A percentile compares a stretch with the other conserved stretches of the same genome.
These are phyloP conservation scores for Emmonsiellopsis sp. DNA, from an alignment of 2,329 filamentous ascomycete species.

Conservation along the genomic window DNA sequence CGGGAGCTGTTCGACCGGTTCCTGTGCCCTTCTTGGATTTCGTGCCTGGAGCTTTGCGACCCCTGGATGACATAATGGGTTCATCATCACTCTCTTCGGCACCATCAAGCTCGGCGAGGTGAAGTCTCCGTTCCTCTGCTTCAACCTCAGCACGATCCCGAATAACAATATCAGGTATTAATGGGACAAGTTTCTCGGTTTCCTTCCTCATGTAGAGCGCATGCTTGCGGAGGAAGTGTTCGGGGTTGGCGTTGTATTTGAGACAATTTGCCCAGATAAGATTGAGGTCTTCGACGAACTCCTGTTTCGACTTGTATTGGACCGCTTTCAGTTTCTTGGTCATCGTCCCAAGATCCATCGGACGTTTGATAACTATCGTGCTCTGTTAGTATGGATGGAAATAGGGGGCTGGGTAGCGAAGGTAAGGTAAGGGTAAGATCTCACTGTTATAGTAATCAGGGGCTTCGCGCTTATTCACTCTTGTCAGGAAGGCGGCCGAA, in stretches of 20 bases:
- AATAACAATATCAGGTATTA: slow-evolving; percentile 89
- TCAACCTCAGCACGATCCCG: slow-evolving; percentile 90
- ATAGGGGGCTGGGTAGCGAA: background rate
- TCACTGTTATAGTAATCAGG: slow-evolving; percentile 89
- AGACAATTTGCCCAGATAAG: slow-evolving; percentile 97
- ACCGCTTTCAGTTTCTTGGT: slow-evolving; percentile 89
- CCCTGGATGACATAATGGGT: slow-evolving; percentile 95
- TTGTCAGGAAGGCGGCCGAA: slow-evolving; percentile 86
- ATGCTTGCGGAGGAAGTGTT: slow-evolving; percentile 81
- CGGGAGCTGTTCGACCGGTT: slow-evolving; percentile 56
- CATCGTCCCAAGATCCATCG: slow-evolving; percentile 97
- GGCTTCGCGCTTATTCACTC: slow-evolving; percentile 93
- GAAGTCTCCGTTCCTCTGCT: slow-evolving; percentile 70
- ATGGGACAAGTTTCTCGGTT: slow-evolving; percentile 87
- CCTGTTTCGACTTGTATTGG: slow-evolving; percentile 78
- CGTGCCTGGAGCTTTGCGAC: slow-evolving; percentile 73
- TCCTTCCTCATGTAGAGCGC: slow-evolving; percentile 95
- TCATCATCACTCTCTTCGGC: slow-evolving; percentile 93
- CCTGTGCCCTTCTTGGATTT: slow-evolving; percentile 62
- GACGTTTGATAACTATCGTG: slow-evolving; percentile 75
- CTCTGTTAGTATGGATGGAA: slow-evolving; percentile 3
- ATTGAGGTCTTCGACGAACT: slow-evolving; percentile 89
- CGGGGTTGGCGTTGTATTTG: slow-evolving; percentile 85
- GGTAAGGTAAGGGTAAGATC: slow-evolving; percentile 21
- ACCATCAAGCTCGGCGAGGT: slow-evolving; percentile 70